Base-by-base conservation (phyloP, 192 early-diverging fungal genomes). In the Gaertneriomyces semiglobifer region DNA sequence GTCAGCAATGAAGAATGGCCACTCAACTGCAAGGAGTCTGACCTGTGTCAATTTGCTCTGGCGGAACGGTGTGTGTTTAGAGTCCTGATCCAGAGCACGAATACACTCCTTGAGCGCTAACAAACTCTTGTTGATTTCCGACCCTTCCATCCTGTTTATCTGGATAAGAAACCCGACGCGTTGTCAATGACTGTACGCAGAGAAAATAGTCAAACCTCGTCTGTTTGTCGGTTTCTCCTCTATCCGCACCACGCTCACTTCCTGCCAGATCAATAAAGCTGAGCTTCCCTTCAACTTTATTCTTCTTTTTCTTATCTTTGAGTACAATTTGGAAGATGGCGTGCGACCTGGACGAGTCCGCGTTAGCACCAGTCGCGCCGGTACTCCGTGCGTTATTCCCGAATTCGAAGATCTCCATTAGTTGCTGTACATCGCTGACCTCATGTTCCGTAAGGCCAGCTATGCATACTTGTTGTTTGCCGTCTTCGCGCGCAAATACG, bases 91-190 rank as follows among this genome's bases (percentile, higher is more conserved):
- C 45, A 98, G 74, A 1, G 97, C 94, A 56, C 95, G 89, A 76
- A 99, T 99, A 66, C 95, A 98, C 69, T 98, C 95, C 74, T 99
- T 98, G 63, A 99, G 75, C 0, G 97, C 97, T 59, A 99, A 77
- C 66, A 99, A 80, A 72, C 92, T 93, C 76, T 98, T 98, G 83
- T 99, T 99, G 80, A 99, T 99, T 79, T 99, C 95, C 1, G 95
- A 92, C 11, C 95, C 97, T 71, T 99, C 96, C 94, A 95, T 95
- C 71, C 93, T 87, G 72, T 18, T 19, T 44, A 48, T 33, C 2
- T 46, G 9, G 48, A 67, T 14, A 68, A 14, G 16, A 69, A 10
- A n/a, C 59, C 19, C 48, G 48, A 12, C 14, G 14, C 14, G 48
- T 50, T 50, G 12, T 1, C n/a, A 42, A 45, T 25, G 8, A 0